These are phyloP conservation scores for Aspergillus viridinutans DNA, from an alignment of 2,329 filamentous ascomycete species.

Conservation along the genomic window DNA sequence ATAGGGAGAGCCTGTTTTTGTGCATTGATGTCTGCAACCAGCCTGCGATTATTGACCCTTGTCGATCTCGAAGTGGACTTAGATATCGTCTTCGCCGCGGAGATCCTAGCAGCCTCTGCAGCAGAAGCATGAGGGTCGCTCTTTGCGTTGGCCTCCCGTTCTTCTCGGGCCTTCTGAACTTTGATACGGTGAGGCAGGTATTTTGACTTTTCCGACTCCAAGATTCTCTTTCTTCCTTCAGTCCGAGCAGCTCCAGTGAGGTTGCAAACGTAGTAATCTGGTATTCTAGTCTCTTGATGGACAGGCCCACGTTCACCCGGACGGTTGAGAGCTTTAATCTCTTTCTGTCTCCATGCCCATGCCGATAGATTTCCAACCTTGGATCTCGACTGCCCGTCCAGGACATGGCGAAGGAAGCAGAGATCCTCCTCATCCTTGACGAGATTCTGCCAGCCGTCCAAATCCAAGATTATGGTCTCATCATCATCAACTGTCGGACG, in stretches of 20 bases:
- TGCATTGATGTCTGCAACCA: conserved; percentile 90
- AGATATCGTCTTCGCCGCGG: conserved; percentile 73
- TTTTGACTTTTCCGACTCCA: conserved; percentile 96
- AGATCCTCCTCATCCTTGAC: conserved; percentile 68
- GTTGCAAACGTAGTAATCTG: conserved; percentile 79
- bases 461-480: conserved; percentile 58
- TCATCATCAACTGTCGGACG: conserved; percentile 65
- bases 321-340: conserved; percentile 65
- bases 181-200: conserved; percentile 97
- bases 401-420: conserved; percentile 49
- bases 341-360: conserved; percentile 69
- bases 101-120: conserved; percentile 66
- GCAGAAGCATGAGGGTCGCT: conserved; percentile 64
- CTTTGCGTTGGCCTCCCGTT: conserved; percentile 68
- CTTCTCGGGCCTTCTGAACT: conserved; percentile 84
- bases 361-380: conserved; percentile 55
- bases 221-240: conserved; percentile 89
- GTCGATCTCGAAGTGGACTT: conserved; percentile 91
- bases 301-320: conserved; percentile 53
- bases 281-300: conserved; percentile 51
- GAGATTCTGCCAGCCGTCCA: conserved; percentile 66
- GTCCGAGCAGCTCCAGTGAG: conserved; percentile 80
- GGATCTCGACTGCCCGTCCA: conserved; percentile 45
- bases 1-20: conserved; percentile 74
- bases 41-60: conserved; percentile 90